phyloP scores from a whole-genome alignment of 2,329 filamentous ascomycete species.

The Macrophomina phaseolina region DNA sequence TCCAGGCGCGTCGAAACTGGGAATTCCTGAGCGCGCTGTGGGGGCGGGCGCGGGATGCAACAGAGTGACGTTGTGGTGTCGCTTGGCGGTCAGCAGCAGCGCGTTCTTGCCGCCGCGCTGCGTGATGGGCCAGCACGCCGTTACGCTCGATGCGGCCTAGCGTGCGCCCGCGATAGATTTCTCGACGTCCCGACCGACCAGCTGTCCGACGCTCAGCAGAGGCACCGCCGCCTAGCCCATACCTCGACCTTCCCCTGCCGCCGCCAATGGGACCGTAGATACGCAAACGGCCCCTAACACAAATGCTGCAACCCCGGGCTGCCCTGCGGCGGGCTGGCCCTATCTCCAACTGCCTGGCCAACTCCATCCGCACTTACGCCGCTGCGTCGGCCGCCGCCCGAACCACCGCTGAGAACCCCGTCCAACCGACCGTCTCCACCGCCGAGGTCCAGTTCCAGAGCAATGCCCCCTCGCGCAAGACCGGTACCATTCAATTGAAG shows the following conservation, averaged over 20 bases:
- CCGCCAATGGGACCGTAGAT: slow-evolving; percentile 21
- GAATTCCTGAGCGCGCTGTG: neutral
- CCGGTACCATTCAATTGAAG: slow-evolving; percentile 61
- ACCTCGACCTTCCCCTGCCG: neutral
- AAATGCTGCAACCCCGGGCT: slow-evolving; percentile 72
- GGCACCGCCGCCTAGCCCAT: neutral
- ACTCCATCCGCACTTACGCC: slow-evolving; percentile 48
- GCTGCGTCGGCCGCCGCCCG: slow-evolving; percentile 14
- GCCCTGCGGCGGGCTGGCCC: slow-evolving; percentile 59
- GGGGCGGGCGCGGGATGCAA: neutral
- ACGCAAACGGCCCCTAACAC: slow-evolving; percentile 22
- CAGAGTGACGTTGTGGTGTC: neutral
- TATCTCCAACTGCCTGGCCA: slow-evolving; percentile 55
- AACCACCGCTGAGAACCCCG: slow-evolving; percentile 15
- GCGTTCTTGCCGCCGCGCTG: slow-evolving; percentile 2
- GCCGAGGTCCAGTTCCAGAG: slow-evolving; percentile 15
- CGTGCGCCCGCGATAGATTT: slow-evolving; percentile 17
- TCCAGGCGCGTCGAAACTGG: neutral
- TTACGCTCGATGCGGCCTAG: slow-evolving; percentile 14
- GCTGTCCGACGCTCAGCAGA: slow-evolving; percentile 5
- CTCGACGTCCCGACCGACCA: slow-evolving; percentile 8
- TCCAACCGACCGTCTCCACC: neutral
- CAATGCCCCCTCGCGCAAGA: neutral
- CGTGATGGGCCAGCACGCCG: neutral
- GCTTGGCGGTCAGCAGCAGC: slow-evolving; percentile 17